These are phyloP conservation scores for Exserohilum turcica DNA, from an alignment of 2,329 filamentous ascomycete genomes.

Conservation along the genomic window DNA sequence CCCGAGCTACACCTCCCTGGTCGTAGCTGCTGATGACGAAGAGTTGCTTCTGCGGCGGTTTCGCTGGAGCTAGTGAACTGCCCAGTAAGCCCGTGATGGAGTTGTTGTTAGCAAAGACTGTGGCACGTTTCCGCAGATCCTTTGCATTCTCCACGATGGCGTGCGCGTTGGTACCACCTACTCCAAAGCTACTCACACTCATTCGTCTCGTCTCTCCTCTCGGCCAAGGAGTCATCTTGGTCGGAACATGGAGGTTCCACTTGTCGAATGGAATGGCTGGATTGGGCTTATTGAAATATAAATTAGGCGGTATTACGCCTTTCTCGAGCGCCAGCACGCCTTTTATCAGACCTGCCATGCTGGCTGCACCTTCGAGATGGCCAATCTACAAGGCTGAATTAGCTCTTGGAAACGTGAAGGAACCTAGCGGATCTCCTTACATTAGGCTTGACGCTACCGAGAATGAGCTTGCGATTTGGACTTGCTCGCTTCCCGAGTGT, in stretches of 20 bases:
- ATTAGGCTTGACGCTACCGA: neutral
- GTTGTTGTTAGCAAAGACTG: too few species aligned
- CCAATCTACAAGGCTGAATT: too few species aligned
- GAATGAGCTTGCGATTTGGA: constrained; percentile 15
- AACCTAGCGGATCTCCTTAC: too few species aligned
- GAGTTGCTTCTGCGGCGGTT: neutral
- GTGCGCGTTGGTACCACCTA: neutral
- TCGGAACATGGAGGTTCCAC: constrained; percentile 9
- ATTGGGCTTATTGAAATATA: constrained; percentile 18
- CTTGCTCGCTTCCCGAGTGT: constrained; percentile 5
- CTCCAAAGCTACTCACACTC: neutral
- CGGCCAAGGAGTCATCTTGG: neutral
- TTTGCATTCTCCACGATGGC: neutral
- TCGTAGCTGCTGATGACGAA: neutral
- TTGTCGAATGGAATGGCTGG: constrained; percentile 11
- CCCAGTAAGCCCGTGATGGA: too few species aligned
- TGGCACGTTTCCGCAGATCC: too few species aligned
- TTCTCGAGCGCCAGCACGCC: neutral
- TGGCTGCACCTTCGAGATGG: neutral
- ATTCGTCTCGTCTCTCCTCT: neutral
- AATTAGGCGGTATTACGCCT: constrained; percentile 30
- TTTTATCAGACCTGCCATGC: neutral
- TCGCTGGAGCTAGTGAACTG: too few species aligned
- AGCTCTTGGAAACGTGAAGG: too few species aligned
- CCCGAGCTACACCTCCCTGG: too few species aligned